phyloP scores from a whole-genome alignment of 371 early-diverging fungal species.

The Apophysomyces elegans region DNA sequence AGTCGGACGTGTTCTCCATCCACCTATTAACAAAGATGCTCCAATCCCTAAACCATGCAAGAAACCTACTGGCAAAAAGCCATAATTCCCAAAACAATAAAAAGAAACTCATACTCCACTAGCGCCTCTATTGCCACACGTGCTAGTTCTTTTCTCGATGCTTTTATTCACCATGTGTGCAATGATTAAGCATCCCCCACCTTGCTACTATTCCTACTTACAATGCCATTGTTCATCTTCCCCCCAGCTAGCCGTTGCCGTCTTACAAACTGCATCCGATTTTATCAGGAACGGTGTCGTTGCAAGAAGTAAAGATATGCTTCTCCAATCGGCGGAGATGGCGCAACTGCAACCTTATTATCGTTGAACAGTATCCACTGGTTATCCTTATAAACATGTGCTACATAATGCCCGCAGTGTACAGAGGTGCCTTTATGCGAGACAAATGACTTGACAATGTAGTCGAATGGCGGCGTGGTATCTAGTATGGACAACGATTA shows the following conservation, averaged over 20 bases:
- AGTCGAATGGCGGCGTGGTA: slow-evolving; percentile 61
- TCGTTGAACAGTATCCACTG: slow-evolving; percentile 95
- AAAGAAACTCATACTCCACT: neutral
- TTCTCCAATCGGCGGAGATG: slow-evolving; percentile 68
- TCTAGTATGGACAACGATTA: slow-evolving; percentile 31
- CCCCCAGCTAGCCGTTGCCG: neutral
- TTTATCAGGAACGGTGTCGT: slow-evolving; percentile 22
- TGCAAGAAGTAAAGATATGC: slow-evolving; percentile 76
- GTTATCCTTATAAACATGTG: slow-evolving; percentile 74
- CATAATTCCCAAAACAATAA: slow-evolving; percentile 13
- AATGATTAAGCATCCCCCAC: neutral
- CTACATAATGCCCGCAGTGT: slow-evolving; percentile 97
- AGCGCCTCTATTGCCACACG: neutral
- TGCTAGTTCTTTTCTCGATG: no score
- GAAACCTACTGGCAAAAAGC: slow-evolving; percentile 40
- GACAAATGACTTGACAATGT: slow-evolving; percentile 81
- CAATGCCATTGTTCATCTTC: neutral
- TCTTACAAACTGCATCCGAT: neutral
- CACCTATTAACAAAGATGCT: slow-evolving; percentile 78
- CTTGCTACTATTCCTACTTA: neutral
- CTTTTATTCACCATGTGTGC: no score
- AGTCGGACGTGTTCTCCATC: slow-evolving; percentile 83
- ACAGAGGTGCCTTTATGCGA: slow-evolving; percentile 97
- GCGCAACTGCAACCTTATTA: slow-evolving; percentile 84
- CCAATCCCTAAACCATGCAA: slow-evolving; percentile 75